Conservation (phyloP, 495 filamentous ascomycete species). For the Thermochaetoides thermophila region DNA sequence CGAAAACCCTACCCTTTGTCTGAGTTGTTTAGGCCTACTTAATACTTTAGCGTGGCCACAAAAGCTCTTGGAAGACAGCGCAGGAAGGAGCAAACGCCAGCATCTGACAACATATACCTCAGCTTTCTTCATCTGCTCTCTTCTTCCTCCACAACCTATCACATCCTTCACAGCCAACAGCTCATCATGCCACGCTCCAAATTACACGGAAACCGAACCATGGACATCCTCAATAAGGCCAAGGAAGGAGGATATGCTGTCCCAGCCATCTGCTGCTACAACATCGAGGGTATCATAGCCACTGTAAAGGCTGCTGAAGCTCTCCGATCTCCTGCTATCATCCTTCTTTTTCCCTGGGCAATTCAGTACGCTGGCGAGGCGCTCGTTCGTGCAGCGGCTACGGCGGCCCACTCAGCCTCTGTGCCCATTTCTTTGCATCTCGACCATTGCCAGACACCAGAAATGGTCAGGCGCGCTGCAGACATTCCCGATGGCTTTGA, state of each 20-base stretch:
- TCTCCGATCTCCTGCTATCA: conserved; percentile 59
- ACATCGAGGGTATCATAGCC: conserved; percentile 69
- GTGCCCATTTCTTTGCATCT: conserved; percentile 64
- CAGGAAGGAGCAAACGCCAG: no score
- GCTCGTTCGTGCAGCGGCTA: conserved; percentile 27
- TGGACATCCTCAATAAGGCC: conserved; percentile 54
- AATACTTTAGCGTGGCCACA: no score
- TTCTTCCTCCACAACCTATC: no score
- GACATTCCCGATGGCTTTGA: conserved; percentile 52
- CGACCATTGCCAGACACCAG: conserved; percentile 63
- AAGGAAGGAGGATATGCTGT: conserved; percentile 51
- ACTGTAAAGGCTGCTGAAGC: conserved; percentile 63
- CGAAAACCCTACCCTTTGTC: no score
- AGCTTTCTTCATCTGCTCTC: no score
- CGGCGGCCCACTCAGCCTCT: conserved; percentile 42
- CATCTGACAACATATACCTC: no score
- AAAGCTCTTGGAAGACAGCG: no score
- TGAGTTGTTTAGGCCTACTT: no score
- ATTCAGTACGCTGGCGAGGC: conserved; percentile 49
- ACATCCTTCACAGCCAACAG: not conserved
- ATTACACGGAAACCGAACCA: conserved; percentile 44
- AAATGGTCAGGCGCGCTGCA: conserved; percentile 51
- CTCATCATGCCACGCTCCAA: conserved; percentile 35
- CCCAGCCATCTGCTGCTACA: conserved; percentile 73
- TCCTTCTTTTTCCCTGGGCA: conserved; percentile 83